Evolutionary conservation across 2,329 filamentous ascomycete genomes (phyloP).

Genomic region (Mycosphaerella arachidis): DNA sequence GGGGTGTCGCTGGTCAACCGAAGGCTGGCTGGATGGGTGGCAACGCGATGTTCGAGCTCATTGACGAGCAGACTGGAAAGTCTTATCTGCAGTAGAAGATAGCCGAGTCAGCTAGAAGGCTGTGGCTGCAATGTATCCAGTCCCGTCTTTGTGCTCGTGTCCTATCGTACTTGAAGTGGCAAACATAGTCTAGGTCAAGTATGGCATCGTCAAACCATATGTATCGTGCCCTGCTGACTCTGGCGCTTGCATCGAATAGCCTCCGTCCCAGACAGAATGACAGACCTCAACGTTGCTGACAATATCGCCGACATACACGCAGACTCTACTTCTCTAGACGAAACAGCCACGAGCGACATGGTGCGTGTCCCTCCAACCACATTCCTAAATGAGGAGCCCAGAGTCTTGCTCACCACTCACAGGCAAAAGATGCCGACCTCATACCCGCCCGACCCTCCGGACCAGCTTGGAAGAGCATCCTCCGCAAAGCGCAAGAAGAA

Average conservation of each 20-base stretch:
- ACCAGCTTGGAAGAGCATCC: too few species aligned
- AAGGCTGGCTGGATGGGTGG: constrained; percentile 17
- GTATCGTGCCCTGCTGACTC: not conserved
- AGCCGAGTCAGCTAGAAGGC: not conserved
- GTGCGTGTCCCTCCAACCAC: too few species aligned
- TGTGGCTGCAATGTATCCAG: not conserved
- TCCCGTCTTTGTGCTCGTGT: not conserved
- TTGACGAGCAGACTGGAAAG: constrained; percentile 19
- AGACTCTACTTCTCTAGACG: too few species aligned
- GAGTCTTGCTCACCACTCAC: too few species aligned
- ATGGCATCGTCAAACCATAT: not conserved
- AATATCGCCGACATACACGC: too few species aligned
- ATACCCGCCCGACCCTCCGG: too few species aligned
- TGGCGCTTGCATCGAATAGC: not conserved
- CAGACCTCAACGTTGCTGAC: not conserved
- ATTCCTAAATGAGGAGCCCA: too few species aligned
- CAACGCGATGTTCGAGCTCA: constrained; percentile 17
- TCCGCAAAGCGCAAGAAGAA: too few species aligned
- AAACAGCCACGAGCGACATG: too few species aligned
- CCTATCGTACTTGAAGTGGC: not conserved
- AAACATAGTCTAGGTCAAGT: not conserved
- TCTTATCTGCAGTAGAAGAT: constrained; percentile 13
- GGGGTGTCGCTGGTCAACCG: constrained; percentile 10
- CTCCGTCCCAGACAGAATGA: not conserved
- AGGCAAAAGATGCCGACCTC: too few species aligned